These are phyloP conservation scores for Botryosphaeria dothidea DNA, from an alignment of 2,329 filamentous ascomycete genomes.

Conservation along the genomic window DNA sequence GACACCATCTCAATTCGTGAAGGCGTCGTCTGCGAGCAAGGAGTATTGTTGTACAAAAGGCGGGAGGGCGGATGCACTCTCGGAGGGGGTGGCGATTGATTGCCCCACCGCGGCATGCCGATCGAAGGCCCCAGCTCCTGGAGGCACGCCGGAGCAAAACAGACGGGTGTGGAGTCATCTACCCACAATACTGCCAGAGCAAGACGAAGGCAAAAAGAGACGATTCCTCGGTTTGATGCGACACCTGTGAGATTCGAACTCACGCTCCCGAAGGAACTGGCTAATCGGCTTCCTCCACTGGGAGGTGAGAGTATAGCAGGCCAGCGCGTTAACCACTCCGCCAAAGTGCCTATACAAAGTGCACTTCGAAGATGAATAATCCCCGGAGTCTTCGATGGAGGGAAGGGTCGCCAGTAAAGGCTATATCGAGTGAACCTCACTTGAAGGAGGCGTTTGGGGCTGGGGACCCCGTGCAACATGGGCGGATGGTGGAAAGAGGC, in stretches of 20 bases:
- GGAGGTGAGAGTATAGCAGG: slow-evolving; percentile 7
- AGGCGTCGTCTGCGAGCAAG: background rate
- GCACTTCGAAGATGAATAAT: background rate
- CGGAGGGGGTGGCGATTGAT: background rate
- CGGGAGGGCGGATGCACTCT: background rate
- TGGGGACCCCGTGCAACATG: background rate
- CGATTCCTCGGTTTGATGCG: background rate
- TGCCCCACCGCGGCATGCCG: background rate
- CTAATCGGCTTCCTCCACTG: background rate
- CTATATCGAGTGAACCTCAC: background rate
- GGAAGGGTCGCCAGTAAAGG: rapidly evolving
- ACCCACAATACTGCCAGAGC: background rate
- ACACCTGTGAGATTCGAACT: slow-evolving; percentile 19
- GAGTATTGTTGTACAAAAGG: background rate
- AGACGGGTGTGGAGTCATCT: too few species aligned
- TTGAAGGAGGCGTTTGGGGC: background rate
- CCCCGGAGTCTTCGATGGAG: background rate
- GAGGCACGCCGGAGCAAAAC: background rate
- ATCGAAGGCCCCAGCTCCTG: background rate
- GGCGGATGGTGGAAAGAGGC: background rate
- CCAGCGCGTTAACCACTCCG: slow-evolving; percentile 20
- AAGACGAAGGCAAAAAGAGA: slow-evolving; percentile 1
- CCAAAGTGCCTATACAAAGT: slow-evolving; percentile 10
- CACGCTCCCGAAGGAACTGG: slow-evolving; percentile 20
- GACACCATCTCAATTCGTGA: background rate